Evolutionary conservation across 495 filamentous ascomycete genomes (phyloP).

Genomic region (Penicillium angulare): DNA sequence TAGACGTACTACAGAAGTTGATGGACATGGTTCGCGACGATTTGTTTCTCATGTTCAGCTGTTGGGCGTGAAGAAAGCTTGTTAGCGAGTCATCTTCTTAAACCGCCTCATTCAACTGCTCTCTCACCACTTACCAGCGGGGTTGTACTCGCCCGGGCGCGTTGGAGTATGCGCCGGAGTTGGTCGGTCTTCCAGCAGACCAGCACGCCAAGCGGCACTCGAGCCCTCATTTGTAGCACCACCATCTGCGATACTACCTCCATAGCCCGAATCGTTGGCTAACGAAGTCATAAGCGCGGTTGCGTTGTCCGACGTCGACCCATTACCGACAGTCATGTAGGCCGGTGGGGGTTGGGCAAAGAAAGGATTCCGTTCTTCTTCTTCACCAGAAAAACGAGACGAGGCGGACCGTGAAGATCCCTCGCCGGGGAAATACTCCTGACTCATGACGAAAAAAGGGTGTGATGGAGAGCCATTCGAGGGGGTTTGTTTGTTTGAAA

Average conservation of each 20-base stretch:
- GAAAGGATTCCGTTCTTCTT: conserved; percentile 32
- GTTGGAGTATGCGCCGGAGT: conserved; percentile 58
- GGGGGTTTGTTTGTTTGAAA: conserved; percentile 15
- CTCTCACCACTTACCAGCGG: conserved; percentile 31
- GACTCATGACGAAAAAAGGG: conserved; percentile 59
- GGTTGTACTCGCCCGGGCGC: conserved; percentile 47
- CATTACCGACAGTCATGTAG: conserved; percentile 87
- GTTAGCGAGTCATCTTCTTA: neutral
- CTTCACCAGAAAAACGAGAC: conserved; percentile 32
- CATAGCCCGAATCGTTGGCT: conserved; percentile 89
- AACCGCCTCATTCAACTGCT: neutral
- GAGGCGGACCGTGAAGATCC: conserved; percentile 42
- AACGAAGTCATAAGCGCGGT: conserved; percentile 65
- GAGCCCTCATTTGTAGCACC: conserved; percentile 47
- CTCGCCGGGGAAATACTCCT: conserved; percentile 60
- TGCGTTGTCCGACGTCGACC: conserved; percentile 73
- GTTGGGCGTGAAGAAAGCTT: neutral
- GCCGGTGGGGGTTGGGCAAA: conserved; percentile 47
- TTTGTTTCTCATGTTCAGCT: conserved; percentile 59
- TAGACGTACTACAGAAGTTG: conserved; percentile 63
- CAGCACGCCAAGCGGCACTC: conserved; percentile 52
- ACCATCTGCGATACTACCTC: conserved; percentile 64
- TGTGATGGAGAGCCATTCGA: conserved; percentile 16
- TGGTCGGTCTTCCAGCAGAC: conserved; percentile 64
- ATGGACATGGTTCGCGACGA: conserved; percentile 67